Evolutionary conservation across 2,329 filamentous ascomycete genomes (phyloP), one percentile per base, ranked within the genome.

Genomic region (Coniochaeta prunicola): DNA sequence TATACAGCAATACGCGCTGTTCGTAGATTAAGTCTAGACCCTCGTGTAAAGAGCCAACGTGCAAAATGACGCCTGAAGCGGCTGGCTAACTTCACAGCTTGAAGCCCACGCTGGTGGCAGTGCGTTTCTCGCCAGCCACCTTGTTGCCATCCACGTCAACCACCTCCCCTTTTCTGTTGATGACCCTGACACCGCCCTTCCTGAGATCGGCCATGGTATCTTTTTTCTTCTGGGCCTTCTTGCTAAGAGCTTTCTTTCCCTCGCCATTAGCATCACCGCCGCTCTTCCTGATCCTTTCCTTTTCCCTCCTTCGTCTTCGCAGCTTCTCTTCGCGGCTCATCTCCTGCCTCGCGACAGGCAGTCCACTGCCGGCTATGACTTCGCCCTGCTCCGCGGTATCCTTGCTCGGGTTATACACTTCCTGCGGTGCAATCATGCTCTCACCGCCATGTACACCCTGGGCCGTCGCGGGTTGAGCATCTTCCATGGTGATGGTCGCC

Each of bases 401-500:
- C 67, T 88, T 86, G 61, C 87, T 86, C n/a, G 91, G 86, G 67
- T 85, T 86, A 78, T 97, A 99, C 28, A 99, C 81, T 73, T 99
- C 94, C 70, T 97, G 94, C 2, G 94, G 94, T 53, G 94, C 94
- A 61, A 99, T 83, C 78, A 89, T 89, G 68, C 87, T 90, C 63
- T 84, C 78, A 53, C 81, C 83, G 58, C 85, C 85, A 15, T 80
- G 80, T 60, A 92, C 84, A 45, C 89, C 90, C 68, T 87, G 86
- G 48, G 90, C 89, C 0, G 88, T 91, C 17, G 89, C 88, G 8
- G 94, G 93, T 67, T 96, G 89, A 1, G 92, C 93, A 69, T 99
- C 94, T 77, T 99, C 94, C 89, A 97, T 96, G 64, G 84, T 82
- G 64, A 97, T 87, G 3, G 90, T 91, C n/a, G 92, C 91, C 4